Evolutionary conservation across 495 filamentous ascomycete species (phyloP), one percentile per base, ranked within the genome.

Genomic region (Letharia columbiana): DNA sequence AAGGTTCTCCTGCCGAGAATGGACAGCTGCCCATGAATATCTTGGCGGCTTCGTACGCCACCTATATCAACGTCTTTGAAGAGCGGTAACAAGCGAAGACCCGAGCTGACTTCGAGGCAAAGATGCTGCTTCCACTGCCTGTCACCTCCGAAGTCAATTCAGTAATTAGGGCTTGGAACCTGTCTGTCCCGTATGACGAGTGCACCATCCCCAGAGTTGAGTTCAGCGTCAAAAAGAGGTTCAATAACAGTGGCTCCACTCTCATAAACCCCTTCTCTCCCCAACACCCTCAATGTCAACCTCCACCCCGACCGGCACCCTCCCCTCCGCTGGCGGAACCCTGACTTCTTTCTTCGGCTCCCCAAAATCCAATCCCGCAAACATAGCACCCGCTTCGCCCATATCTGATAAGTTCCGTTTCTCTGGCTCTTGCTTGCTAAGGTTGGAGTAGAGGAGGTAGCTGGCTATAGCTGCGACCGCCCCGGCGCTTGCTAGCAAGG

Each of bases 371-470:
- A 70, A 28, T 4, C 41, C 62, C 18, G 37, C 59, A 35, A 71
- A 60, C n/a, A 70, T 59, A 28, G 68, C 70, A n/a, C 70, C 70
- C 17, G 70, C 70, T 45, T 71, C 70, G 12, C 70, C 70, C 68
- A 71, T 67, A 20, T 71, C 69, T 9, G 39, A 23, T 5, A 70
- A 33, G 1, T 11, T 66, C 7, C 58, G 42, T 10, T 57, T 52
- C 35, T 61, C 59, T 2, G 39, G 15, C 4, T 49, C 39, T 13
- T 10, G 40, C 39, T 31, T 11, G 23, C 28, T 42, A 9, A 37
- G 33, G 2, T 17, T 41, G 20, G 62, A 35, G 44, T 58, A 66
- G 5, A 54, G 40, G 13, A 66, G 0, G 39, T 52, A 59, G 17
- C 40, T 54, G 31, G 54, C 44, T n/a, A 52, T 64, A 18, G 63